Conservation (phyloP, 495 filamentous ascomycete species). For the Lepidopterella palustris region DNA sequence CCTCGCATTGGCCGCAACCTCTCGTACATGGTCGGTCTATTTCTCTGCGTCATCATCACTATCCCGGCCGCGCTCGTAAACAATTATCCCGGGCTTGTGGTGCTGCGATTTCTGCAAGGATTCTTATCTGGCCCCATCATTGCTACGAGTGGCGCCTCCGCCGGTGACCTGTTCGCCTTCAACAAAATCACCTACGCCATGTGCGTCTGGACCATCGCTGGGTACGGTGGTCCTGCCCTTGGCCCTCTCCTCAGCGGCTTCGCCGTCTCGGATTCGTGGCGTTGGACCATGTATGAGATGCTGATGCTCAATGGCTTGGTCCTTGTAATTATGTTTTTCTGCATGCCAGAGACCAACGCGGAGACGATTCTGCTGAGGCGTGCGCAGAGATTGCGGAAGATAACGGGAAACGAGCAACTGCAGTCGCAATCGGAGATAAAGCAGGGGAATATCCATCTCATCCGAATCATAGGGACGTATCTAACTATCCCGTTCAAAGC, state of each 20-base stretch:
- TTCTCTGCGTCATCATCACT: no score
- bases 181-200: no score
- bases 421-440: constrained; percentile 9
- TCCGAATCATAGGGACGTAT: constrained; percentile 41
- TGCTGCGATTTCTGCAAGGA: no score
- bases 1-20: no score
- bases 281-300: constrained; percentile 22
- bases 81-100: no score
- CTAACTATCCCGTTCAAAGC: constrained; percentile 53
- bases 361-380: constrained; percentile 45
- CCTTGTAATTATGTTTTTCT: constrained; percentile 39
- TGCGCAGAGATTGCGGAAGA: constrained; percentile 40
- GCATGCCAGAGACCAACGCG: constrained; percentile 42
- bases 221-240: constrained; percentile 28
- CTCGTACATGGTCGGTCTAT: no score
- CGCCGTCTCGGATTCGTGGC: not conserved
- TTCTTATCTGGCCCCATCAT: no score
- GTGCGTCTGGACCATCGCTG: not conserved
- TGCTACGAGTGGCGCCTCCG: no score
- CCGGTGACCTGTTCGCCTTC: no score
- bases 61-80: no score
- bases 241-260: not conserved
- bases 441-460: constrained; percentile 34
- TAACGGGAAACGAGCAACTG: constrained; percentile 11
- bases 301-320: constrained; percentile 35